Evolutionary conservation across 2,329 filamentous ascomycete species (phyloP).

Genomic region (Pyrenochaeta sp.): DNA sequence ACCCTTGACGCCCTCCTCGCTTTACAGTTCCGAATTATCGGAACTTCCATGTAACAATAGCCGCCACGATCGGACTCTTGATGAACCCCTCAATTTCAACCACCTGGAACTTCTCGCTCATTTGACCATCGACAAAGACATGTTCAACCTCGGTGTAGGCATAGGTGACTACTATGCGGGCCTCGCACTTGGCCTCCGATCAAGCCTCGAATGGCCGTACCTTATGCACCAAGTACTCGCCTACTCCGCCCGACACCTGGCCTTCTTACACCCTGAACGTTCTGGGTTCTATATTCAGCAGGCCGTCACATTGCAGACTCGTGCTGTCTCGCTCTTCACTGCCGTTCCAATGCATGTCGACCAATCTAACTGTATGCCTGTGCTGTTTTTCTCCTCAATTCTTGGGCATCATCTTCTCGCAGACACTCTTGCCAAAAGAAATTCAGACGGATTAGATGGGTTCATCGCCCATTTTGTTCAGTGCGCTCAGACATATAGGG

Average conservation of each 20-base stretch:
- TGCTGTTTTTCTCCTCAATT: constrained; percentile 47
- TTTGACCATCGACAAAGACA: constrained; percentile 25
- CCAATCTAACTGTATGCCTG: constrained; percentile 41
- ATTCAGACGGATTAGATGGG: constrained; percentile 22
- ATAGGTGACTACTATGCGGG: constrained; percentile 20
- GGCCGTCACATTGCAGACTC: constrained; percentile 45
- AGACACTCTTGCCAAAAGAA: constrained; percentile 41
- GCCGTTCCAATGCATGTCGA: constrained; percentile 25
- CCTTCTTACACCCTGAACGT: constrained; percentile 32
- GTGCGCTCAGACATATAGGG: constrained; percentile 33
- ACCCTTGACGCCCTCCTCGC: not conserved
- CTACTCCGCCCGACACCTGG: constrained; percentile 49
- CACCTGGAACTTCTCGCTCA: constrained; percentile 51
- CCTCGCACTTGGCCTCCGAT: constrained; percentile 28
- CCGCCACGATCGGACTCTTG: not conserved
- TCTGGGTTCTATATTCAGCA: constrained; percentile 23
- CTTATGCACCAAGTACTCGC: constrained; percentile 51
- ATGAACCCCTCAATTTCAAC: constrained; percentile 38
- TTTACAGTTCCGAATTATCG: not conserved
- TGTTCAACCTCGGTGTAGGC: constrained; percentile 35
- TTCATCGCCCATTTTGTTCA: constrained; percentile 44
- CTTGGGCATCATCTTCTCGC: constrained; percentile 49
- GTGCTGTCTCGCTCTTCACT: constrained; percentile 36
- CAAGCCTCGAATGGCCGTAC: constrained; percentile 40
- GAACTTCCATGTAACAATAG: not conserved